Percentiles rank a stretch among this genome's conserved stretches.
phyloP scores from a whole-genome alignment of 2,329 filamentous ascomycete species.

The Leptodontidium sp. region DNA sequence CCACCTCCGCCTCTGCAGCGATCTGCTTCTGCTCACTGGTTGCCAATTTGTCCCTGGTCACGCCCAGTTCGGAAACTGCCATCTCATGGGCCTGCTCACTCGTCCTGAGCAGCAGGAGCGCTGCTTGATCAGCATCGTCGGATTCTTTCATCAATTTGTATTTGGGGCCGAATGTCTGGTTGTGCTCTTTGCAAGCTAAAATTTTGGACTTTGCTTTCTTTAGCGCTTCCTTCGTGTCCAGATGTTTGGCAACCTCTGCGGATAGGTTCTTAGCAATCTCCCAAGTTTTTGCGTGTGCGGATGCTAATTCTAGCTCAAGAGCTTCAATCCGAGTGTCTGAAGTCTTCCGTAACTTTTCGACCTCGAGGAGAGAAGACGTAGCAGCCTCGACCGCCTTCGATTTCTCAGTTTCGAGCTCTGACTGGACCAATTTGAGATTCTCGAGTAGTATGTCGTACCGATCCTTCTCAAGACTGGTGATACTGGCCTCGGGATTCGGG shows the following conservation, averaged over 20 bases:
- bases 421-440: not conserved
- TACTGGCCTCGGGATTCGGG: not conserved
- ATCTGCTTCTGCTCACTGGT: not conserved
- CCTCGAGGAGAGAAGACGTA: not conserved
- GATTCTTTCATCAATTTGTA: not conserved
- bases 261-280: not conserved
- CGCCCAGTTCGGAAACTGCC: not conserved
- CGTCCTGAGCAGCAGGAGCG: not conserved
- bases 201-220: not conserved
- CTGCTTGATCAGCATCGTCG: not conserved
- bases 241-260: not conserved
- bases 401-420: not conserved
- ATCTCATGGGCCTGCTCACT: not conserved
- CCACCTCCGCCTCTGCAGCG: not conserved
- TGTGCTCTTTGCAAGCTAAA: not conserved
- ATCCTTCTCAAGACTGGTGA: not conserved
- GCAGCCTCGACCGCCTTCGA: not conserved
- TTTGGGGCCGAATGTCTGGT: not conserved
- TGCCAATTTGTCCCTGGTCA: not conserved
- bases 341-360: not conserved
- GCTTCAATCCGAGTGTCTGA: not conserved
- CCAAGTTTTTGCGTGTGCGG: not conserved
- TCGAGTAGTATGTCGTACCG: not conserved
- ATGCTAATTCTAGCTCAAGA: not conserved
- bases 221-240: not conserved